These are phyloP conservation scores for Beauveria australis DNA, from an alignment of 2,329 filamentous ascomycete genomes.

Conservation along the genomic window DNA sequence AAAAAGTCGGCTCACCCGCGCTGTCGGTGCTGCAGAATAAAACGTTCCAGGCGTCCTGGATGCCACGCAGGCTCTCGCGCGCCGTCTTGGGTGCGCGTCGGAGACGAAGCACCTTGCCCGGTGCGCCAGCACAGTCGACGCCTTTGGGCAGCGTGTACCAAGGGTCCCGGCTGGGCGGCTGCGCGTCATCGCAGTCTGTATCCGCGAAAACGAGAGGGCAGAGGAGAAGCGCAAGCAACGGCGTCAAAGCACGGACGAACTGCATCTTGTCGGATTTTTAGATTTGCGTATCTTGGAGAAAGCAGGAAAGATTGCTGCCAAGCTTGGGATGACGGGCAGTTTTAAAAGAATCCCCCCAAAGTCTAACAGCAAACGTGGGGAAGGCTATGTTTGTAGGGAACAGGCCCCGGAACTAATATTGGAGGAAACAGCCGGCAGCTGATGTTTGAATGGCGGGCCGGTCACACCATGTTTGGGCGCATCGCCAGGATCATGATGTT, in stretches of 20 bases:
- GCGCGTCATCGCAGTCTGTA: neutral
- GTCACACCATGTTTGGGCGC: too few species aligned
- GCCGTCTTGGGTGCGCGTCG: conserved; percentile 11
- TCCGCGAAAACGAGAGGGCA: neutral
- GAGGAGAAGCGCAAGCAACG: neutral
- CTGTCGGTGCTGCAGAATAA: conserved; percentile 29
- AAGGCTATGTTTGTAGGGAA: too few species aligned
- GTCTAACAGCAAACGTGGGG: too few species aligned
- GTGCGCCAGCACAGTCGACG: conserved; percentile 15
- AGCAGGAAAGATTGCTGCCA: neutral
- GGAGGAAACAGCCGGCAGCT: too few species aligned
- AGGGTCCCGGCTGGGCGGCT: conserved; percentile 27
- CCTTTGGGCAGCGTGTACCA: conserved; percentile 25
- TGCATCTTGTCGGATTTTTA: neutral
- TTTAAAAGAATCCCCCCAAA: too few species aligned
- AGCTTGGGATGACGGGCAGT: too few species aligned
- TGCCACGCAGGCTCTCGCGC: conserved; percentile 10
- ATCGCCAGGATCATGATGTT: too few species aligned
- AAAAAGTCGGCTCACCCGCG: conserved; percentile 25
- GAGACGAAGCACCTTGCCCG: conserved; percentile 12
- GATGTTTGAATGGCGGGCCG: too few species aligned
- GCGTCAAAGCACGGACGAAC: neutral
- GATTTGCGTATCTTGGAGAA: neutral
- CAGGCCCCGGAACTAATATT: too few species aligned
- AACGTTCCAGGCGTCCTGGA: conserved; percentile 23